Evolutionary conservation across 1,284 basidiomycete genomes (phyloP).

Genomic region (Ustilago trichophora): DNA sequence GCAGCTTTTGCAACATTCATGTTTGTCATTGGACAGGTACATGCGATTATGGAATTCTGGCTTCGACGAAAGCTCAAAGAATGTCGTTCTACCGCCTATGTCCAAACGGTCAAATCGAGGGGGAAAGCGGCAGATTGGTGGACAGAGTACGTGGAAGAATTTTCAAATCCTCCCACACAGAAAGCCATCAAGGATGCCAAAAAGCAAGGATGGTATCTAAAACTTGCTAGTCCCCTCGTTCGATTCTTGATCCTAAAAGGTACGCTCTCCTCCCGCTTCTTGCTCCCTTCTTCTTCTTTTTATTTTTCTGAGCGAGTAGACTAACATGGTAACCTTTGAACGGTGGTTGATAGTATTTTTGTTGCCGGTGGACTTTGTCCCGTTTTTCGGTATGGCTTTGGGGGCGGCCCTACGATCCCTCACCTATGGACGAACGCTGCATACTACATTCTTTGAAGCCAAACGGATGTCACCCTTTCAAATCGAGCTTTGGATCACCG

Average conservation of each 20-base stretch:
- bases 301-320: no score
- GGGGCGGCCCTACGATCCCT: constrained; percentile 52
- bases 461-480: constrained; percentile 63
- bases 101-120: constrained; percentile 54
- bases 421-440: constrained; percentile 44
- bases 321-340: no score
- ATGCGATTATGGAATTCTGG: constrained; percentile 62
- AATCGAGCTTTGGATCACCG: constrained; percentile 61
- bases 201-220: constrained; percentile 53
- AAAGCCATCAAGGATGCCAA: constrained; percentile 54
- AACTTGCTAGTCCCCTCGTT: constrained; percentile 50
- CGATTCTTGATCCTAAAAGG: constrained; percentile 52
- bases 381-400: constrained; percentile 54
- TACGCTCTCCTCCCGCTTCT: neutral
- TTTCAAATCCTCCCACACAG: constrained; percentile 52
- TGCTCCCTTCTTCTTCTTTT: no score
- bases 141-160: constrained; percentile 64
- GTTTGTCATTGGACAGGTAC: constrained; percentile 60
- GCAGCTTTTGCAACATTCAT: constrained; percentile 62
- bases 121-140: constrained; percentile 63
- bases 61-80: constrained; percentile 48
- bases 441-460: constrained; percentile 54
- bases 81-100: constrained; percentile 57
- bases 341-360: constrained; percentile 35
- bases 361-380: constrained; percentile 60